These are phyloP conservation scores for Prunus kanzakura DNA, from an alignment of 306 rosid genomes.

Conservation along the genomic window DNA sequence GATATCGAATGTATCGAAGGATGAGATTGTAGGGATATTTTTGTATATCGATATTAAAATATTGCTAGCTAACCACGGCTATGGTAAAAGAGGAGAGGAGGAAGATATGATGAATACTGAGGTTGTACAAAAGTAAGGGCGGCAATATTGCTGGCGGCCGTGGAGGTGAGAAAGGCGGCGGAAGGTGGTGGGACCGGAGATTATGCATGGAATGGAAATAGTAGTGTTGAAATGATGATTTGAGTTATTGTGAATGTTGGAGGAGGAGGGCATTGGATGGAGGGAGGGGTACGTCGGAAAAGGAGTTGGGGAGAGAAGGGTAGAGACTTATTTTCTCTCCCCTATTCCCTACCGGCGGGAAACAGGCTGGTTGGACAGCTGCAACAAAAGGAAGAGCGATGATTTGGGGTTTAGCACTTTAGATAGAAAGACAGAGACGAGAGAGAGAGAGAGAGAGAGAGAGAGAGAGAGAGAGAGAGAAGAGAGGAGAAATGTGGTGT, in stretches of 20 bases:
- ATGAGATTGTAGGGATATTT: neutral
- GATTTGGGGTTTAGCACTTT: neutral
- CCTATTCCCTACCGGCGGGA: slow-evolving; percentile 53
- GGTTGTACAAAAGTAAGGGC: slow-evolving; percentile 8
- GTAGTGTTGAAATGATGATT: neutral
- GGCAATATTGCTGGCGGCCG: slow-evolving; percentile 30
- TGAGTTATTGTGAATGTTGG: neutral
- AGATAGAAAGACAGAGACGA: slow-evolving; percentile 8
- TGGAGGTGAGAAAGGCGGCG: slow-evolving; percentile 36
- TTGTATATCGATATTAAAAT: neutral
- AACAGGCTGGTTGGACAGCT: slow-evolving; percentile 21
- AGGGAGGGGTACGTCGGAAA: slow-evolving; percentile 12
- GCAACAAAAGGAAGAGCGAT: slow-evolving; percentile 1
- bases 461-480: neutral
- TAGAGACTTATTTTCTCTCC: slow-evolving; percentile 25
- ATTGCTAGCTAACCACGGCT: slow-evolving; percentile 1
- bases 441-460: neutral
- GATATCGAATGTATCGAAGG: neutral
- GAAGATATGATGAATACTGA: neutral
- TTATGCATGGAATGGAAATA: slow-evolving; percentile 46
- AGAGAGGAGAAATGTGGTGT: slow-evolving; percentile 42
- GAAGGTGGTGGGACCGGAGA: slow-evolving; percentile 21
- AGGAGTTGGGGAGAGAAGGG: slow-evolving; percentile 19
- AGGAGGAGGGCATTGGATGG: slow-evolving; percentile 16
- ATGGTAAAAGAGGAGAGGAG: neutral